phyloP scores from a whole-genome alignment of 441 rosid species.

The Jatropha podagrica region DNA sequence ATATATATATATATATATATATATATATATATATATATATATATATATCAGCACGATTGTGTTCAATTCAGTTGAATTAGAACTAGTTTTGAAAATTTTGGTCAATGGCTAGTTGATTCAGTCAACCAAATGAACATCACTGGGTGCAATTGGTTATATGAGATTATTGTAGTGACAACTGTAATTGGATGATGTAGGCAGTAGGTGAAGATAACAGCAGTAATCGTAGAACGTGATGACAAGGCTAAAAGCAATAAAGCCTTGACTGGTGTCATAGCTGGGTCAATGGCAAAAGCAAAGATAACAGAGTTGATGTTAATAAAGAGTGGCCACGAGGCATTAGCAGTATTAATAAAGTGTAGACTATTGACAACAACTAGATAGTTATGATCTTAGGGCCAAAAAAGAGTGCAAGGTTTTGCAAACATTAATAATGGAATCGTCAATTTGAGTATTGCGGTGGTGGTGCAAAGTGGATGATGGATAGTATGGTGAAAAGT shows the following conservation, averaged over 20 bases:
- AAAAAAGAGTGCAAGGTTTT: background rate
- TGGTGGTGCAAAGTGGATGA: background rate
- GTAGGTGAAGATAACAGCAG: background rate
- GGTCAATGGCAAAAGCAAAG: background rate
- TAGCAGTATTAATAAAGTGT: background rate
- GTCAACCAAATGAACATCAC: background rate
- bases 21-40: too few relatives aligned
- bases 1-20: too few relatives aligned
- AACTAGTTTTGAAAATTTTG: background rate
- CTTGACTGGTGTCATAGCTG: background rate
- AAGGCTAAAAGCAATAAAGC: background rate
- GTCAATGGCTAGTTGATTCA: background rate
- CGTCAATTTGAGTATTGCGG: background rate
- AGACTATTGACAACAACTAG: background rate
- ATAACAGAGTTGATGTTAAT: background rate
- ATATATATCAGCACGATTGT: background rate
- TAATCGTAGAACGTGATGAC: background rate
- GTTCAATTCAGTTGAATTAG: background rate
- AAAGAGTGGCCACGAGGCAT: background rate
- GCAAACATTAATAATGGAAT: background rate
- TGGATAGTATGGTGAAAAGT: background rate
- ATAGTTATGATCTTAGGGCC: background rate
- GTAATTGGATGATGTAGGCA: background rate
- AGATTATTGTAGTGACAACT: background rate
- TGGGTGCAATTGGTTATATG: background rate